phyloP scores from a whole-genome alignment of 164 flowering plant species.

The Tetracentron sinense region DNA sequence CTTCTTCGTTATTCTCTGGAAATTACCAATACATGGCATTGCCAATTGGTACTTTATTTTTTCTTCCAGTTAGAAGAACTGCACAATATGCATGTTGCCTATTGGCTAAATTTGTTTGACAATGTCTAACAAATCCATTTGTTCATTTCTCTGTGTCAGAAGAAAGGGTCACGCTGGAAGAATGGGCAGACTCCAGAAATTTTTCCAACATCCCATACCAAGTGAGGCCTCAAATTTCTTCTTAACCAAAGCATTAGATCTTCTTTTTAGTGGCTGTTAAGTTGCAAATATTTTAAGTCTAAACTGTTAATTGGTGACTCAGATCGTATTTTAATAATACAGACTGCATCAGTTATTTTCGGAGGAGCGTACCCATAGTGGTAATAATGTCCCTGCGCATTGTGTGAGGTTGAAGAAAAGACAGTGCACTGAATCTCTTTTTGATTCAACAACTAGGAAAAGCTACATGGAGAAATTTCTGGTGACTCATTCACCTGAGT shows the following conservation, averaged over 20 bases:
- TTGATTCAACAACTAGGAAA: conserved; percentile 47
- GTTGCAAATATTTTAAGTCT: neutral
- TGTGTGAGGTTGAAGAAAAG: conserved; percentile 74
- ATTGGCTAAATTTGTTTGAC: neutral
- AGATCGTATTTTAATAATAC: conserved; percentile 21
- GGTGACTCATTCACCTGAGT: conserved; percentile 43
- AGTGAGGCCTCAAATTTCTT: conserved; percentile 40
- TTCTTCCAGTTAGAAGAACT: neutral
- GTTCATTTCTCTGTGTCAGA: conserved; percentile 39
- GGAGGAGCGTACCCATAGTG: conserved; percentile 62
- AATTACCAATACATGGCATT: too few species aligned
- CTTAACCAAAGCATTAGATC: neutral
- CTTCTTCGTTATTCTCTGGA: neutral
- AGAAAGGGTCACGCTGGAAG: conserved; percentile 61
- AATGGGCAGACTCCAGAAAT: conserved; percentile 72
- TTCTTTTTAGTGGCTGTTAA: neutral
- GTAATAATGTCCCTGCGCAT: conserved; percentile 40
- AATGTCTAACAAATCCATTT: neutral
- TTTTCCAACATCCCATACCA: conserved; percentile 57
- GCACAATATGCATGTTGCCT: neutral
- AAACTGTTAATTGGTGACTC: conserved; percentile 11
- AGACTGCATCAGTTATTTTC: conserved; percentile 70
- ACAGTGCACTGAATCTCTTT: conserved; percentile 43
- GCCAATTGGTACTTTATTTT: neutral
- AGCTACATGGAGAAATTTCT: conserved; percentile 81